Conservation (phyloP, 2,329 filamentous ascomycete species). For the Stagonosporopsis tanaceti region DNA sequence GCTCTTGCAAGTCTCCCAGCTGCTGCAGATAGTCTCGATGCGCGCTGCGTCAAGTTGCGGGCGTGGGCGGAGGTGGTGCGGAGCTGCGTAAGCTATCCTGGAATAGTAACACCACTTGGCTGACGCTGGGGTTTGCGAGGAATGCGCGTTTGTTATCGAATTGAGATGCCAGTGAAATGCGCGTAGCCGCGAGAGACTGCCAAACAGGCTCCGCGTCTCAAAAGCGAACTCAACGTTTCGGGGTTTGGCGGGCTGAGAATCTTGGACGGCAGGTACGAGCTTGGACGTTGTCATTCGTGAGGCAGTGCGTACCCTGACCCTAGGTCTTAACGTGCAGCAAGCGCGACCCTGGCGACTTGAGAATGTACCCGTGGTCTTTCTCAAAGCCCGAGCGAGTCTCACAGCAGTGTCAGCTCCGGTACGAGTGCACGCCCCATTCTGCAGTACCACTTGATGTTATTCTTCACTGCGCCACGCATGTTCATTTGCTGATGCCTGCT, state of each 20-base stretch:
- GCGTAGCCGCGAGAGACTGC: neutral
- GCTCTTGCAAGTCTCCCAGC: slow-evolving; percentile 32
- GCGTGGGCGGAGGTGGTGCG: slow-evolving; percentile 24
- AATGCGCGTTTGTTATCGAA: slow-evolving; percentile 17
- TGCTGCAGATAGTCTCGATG: neutral
- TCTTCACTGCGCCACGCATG: slow-evolving; percentile 2
- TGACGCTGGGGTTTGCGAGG: slow-evolving; percentile 12
- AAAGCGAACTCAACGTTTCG: slow-evolving; percentile 18
- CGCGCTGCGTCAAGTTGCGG: slow-evolving; percentile 17
- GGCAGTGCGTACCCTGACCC: slow-evolving; percentile 26
- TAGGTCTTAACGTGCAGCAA: slow-evolving; percentile 10
- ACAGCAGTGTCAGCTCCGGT: neutral
- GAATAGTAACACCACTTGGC: slow-evolving; percentile 20
- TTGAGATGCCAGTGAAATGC: neutral
- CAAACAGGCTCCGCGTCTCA: slow-evolving; percentile 16
- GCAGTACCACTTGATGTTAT: neutral
- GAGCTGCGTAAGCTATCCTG: slow-evolving; percentile 30
- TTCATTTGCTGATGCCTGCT: slow-evolving; percentile 7
- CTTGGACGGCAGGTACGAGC: slow-evolving; percentile 17
- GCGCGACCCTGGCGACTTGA: slow-evolving; percentile 17
- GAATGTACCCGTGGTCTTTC: neutral
- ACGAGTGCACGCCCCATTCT: neutral
- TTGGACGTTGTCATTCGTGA: slow-evolving; percentile 24
- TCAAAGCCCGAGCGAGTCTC: neutral
- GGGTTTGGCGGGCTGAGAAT: slow-evolving; percentile 20